phyloP scores from a whole-genome alignment of 108 stramenopile species.

The Discostella pseudostelligera region DNA sequence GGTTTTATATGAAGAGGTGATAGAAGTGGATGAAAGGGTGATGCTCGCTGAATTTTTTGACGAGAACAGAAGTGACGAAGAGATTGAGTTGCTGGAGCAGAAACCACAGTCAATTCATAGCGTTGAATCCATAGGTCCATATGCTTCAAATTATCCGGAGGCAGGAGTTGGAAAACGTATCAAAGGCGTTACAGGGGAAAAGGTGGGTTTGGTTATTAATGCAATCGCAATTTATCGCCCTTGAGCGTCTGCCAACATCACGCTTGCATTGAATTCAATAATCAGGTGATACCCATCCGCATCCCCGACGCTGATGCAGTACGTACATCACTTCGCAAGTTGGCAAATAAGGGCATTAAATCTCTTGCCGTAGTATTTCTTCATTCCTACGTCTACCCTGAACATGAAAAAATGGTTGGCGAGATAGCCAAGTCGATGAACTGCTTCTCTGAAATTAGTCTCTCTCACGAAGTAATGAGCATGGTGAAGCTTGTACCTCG shows the following conservation, averaged over 20 bases:
- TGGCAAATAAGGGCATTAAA: slow-evolving; percentile 75
- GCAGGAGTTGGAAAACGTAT: slow-evolving; percentile 41
- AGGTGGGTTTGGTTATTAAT: slow-evolving; percentile 25
- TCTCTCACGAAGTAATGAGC: slow-evolving; percentile 87
- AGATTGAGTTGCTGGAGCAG: slow-evolving; percentile 19
- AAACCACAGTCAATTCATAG: slow-evolving; percentile 1
- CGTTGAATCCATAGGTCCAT: background rate
- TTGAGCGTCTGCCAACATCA: slow-evolving; percentile 19
- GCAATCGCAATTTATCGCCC: background rate
- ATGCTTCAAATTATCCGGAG: slow-evolving; percentile 35
- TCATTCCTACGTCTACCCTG: slow-evolving; percentile 58
- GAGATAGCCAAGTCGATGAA: slow-evolving; percentile 79
- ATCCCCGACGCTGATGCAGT: slow-evolving; percentile 69
- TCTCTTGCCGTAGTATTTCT: slow-evolving; percentile 80
- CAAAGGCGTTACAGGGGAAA: slow-evolving; percentile 82
- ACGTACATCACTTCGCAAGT: slow-evolving; percentile 56
- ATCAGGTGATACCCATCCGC: slow-evolving; percentile 40
- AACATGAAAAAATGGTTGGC: slow-evolving; percentile 86
- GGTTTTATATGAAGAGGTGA: slow-evolving; percentile 88
- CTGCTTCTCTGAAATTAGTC: slow-evolving; percentile 87
- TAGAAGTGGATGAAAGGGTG: slow-evolving; percentile 93
- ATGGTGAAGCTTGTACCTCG: slow-evolving; percentile 95
- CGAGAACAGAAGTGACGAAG: slow-evolving; percentile 39
- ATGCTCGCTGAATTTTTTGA: slow-evolving; percentile 66
- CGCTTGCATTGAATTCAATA: too few relatives aligned